phyloP scores from a whole-genome alignment of 2,329 filamentous ascomycete species.

The Ophiostoma piceae region DNA sequence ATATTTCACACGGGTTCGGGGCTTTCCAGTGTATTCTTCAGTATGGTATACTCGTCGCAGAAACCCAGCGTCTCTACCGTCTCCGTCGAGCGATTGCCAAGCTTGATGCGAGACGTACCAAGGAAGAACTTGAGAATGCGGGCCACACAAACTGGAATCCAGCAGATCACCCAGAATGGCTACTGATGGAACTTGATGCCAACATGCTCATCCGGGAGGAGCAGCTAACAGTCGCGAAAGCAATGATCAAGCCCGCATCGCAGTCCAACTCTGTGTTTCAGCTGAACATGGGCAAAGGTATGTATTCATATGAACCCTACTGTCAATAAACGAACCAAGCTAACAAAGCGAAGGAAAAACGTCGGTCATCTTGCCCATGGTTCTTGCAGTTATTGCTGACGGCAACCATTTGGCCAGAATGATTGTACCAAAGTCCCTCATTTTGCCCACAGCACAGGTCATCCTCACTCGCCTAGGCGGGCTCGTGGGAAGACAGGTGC shows the following conservation, averaged over 20 bases:
- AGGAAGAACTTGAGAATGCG: slow-evolving; percentile 42
- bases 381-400: slow-evolving; percentile 43
- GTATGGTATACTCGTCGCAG: slow-evolving; percentile 42
- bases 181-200: slow-evolving; percentile 62
- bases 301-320: too few relatives aligned
- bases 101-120: slow-evolving; percentile 31
- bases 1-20: slow-evolving; percentile 31
- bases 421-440: slow-evolving; percentile 51
- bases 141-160: slow-evolving; percentile 57
- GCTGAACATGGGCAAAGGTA: slow-evolving; percentile 60
- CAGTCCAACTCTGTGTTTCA: slow-evolving; percentile 56
- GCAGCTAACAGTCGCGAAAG: slow-evolving; percentile 57
- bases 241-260: slow-evolving; percentile 52
- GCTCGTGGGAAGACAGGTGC: slow-evolving; percentile 48
- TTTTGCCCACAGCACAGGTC: slow-evolving; percentile 54
- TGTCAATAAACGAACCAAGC: background rate
- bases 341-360: slow-evolving; percentile 46
- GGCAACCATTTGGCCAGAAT: slow-evolving; percentile 45
- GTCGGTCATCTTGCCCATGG: slow-evolving; percentile 52
- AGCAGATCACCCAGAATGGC: slow-evolving; percentile 53
- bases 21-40: slow-evolving; percentile 40
- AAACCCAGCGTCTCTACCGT: slow-evolving; percentile 42
- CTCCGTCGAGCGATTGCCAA: slow-evolving; percentile 35
- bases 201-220: slow-evolving; percentile 57
- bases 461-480: slow-evolving; percentile 52